A percentile compares a stretch with the other conserved stretches of the same genome.
These are phyloP conservation scores for Peronospora destructor DNA, from an alignment of 352 stramenopile genomes.

Conservation along the genomic window DNA sequence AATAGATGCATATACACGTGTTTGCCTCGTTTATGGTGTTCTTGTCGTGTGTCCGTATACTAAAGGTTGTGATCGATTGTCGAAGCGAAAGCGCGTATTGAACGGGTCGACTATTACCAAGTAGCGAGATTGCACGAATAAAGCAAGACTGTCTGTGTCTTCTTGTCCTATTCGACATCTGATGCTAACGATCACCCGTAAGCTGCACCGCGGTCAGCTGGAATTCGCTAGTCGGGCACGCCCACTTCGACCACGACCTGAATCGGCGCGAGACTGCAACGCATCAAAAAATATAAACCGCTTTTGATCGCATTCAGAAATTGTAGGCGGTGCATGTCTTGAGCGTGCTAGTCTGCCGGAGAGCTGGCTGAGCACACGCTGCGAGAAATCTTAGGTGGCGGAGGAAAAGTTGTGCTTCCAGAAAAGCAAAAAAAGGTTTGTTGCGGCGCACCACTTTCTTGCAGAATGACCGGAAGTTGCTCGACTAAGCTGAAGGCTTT, in stretches of 20 bases:
- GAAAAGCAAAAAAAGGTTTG: no score
- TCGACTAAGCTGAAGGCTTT: no score
- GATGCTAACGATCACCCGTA: constrained; percentile 39
- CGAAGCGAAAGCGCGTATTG: constrained; percentile 49
- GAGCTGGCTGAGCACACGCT: no score
- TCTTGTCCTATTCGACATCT: constrained; percentile 36
- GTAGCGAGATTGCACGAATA: constrained; percentile 58
- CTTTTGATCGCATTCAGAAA: no score
- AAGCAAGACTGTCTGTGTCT: constrained; percentile 36
- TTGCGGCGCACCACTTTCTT: no score
- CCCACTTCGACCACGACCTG: constrained; percentile 39
- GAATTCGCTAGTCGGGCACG: constrained; percentile 24
- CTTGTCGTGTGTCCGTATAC: constrained; percentile 5
- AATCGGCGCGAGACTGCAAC: no score
- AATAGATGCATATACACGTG: constrained; percentile 39
- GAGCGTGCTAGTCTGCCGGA: no score
- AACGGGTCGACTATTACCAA: constrained; percentile 36
- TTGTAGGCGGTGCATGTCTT: no score
- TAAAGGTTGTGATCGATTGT: constrained; percentile 29
- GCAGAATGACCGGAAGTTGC: no score
- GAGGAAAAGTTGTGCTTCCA: no score
- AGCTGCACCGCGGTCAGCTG: constrained; percentile 29
- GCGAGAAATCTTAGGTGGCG: no score
- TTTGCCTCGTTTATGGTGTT: constrained; percentile 18
- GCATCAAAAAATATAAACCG: no score